Evolutionary conservation across 331 rosid species (phyloP), one percentile per base, ranked within the genome.

Genomic region (Quercus tomentella): DNA sequence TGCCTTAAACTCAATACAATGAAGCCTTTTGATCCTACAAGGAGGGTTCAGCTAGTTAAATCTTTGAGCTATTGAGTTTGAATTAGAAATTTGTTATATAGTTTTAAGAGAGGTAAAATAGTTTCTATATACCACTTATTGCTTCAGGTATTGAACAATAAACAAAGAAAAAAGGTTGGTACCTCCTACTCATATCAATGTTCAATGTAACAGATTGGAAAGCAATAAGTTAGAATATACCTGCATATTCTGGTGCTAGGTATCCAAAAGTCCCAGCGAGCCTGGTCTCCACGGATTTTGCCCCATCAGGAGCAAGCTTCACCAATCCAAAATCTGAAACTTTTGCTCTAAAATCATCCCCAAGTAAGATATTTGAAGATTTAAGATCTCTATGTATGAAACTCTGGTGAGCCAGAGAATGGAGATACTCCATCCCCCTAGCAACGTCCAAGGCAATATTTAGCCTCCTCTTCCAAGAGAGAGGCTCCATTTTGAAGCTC

Each of bases 371-470:
- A 72, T 95, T 95, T n/a, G 98, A 94, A 4, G 98, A 84, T 84
- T 95, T 95, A 23, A 95, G 98, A 88, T 95, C 98, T 60, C 98
- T 88, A 89, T 95, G 98, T 82, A 95, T 92, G 93, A 95, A 95
- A 86, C 98, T 95, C 82, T 88, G 97, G 80, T 90, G 98, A 79
- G 93, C 98, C 45, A 95, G 84, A 65, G 76, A 83, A 85, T 95
- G 98, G 69, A 95, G 96, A 89, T 95, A 95, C 87, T 95, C 98
- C 96, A 95, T 83, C 62, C 97, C 98, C 82, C 98, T 85, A 49
- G 98, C 98, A 73, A 95, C 98, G 77, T 95, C 98, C 87, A 95
- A 86, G 78, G 97, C 98, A 77, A 95, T 88, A 76, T 83, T 95
- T 79, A 95, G 91, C 91, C 98, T 90, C 85, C 93, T 87, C 88